phyloP scores from a whole-genome alignment of 805 yeast genomes.

The Candida adriatica region DNA sequence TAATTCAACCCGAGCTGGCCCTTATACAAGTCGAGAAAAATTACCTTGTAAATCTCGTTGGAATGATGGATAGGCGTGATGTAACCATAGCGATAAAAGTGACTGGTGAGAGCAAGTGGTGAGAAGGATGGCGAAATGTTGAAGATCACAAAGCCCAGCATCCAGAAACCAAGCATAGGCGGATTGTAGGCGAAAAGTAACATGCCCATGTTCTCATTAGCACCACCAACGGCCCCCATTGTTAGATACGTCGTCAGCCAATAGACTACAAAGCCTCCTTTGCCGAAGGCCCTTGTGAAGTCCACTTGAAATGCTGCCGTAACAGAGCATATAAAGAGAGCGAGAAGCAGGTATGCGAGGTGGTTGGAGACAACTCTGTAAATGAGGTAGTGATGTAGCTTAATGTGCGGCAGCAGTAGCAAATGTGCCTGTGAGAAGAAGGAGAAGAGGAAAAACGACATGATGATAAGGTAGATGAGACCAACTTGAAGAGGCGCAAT shows the following conservation, averaged over 20 bases:
- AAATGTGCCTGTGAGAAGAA: constrained; percentile 51
- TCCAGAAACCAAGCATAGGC: constrained; percentile 64
- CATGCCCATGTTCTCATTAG: constrained; percentile 59
- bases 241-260: constrained; percentile 67
- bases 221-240: constrained; percentile 72
- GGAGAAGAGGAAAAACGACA: constrained; percentile 64
- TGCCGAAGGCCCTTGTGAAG: constrained; percentile 52
- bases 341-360: constrained; percentile 46
- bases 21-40: constrained; percentile 49
- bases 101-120: constrained; percentile 51
- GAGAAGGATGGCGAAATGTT: constrained; percentile 66
- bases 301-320: constrained; percentile 67
- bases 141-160: constrained; percentile 59
- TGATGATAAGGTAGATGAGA: constrained; percentile 59
- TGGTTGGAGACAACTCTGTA: constrained; percentile 48
- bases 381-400: constrained; percentile 37
- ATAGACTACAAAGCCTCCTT: constrained; percentile 62
- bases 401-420: constrained; percentile 38
- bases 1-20: constrained; percentile 52
- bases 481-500: constrained; percentile 73
- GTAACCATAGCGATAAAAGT: constrained; percentile 58
- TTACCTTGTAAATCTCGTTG: constrained; percentile 51
- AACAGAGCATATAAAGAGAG: constrained; percentile 52
- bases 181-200: constrained; percentile 49
- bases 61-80: constrained; percentile 66